These are phyloP conservation scores for Fusarium pseudograminearum DNA, from an alignment of 2,329 filamentous ascomycete genomes.

Conservation along the genomic window DNA sequence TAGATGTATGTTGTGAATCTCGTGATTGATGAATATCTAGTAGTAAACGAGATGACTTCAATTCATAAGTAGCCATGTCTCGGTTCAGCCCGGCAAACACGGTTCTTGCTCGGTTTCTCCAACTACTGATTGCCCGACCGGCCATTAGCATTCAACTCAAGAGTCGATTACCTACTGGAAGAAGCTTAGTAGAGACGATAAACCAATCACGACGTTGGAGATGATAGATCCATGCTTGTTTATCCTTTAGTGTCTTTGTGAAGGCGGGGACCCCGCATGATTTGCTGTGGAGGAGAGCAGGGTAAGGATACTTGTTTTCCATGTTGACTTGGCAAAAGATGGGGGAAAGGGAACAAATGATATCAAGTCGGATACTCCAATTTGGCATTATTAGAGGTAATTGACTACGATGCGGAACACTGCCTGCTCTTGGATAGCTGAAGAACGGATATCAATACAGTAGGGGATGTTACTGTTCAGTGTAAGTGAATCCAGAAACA, in stretches of 20 bases:
- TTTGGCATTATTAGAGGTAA: neutral
- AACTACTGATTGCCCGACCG: conserved; percentile 30
- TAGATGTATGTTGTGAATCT: neutral
- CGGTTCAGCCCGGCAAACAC: conserved; percentile 48
- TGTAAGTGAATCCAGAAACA: conserved; percentile 3
- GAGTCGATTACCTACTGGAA: conserved; percentile 20
- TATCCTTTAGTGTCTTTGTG: conserved; percentile 9
- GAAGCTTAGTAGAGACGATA: conserved; percentile 19
- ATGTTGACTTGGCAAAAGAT: neutral
- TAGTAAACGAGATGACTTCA: conserved; percentile 21
- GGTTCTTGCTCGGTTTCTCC: conserved; percentile 45
- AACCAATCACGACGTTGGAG: conserved; percentile 32
- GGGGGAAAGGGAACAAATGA: neutral
- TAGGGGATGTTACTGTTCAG: conserved; percentile 21
- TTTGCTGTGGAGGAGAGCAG: conserved; percentile 14
- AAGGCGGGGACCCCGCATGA: conserved; percentile 41
- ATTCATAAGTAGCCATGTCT: conserved; percentile 44
- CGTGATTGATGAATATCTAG: neutral
- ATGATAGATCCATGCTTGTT: conserved; percentile 27
- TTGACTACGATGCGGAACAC: neutral
- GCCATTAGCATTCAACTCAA: conserved; percentile 8
- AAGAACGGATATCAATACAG: conserved; percentile 1
- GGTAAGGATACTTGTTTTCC: neutral
- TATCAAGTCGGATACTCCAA: neutral
- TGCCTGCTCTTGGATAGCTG: neutral